phyloP scores from a whole-genome alignment of 257 asterid species.

The Solanum rostratum region DNA sequence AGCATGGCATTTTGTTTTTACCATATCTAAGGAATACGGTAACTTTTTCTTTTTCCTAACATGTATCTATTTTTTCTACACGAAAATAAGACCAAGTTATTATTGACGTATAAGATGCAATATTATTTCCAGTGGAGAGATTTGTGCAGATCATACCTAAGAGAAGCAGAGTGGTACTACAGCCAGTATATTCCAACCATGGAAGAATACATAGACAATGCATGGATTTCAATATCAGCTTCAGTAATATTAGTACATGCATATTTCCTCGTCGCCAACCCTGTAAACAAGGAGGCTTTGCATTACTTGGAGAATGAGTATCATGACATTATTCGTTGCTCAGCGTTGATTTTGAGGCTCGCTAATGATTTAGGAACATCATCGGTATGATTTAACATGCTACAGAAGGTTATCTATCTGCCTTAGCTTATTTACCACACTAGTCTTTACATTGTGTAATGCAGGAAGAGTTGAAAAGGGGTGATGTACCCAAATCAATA shows the following conservation, averaged over 20 bases:
- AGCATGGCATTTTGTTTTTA: background rate
- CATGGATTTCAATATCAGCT: constrained; percentile 28
- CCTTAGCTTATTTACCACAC: background rate
- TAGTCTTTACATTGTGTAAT: background rate
- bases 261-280: constrained; percentile 22
- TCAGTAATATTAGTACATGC: constrained; percentile 21
- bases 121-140: constrained; percentile 21
- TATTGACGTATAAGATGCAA: background rate
- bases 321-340: constrained; percentile 17
- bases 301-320: constrained; percentile 5
- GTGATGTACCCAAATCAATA: constrained; percentile 18
- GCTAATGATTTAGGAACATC: constrained; percentile 50
- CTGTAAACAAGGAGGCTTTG: constrained; percentile 16
- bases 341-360: constrained; percentile 27
- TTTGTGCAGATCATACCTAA: constrained; percentile 7
- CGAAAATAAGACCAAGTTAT: background rate
- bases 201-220: constrained; percentile 30
- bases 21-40: background rate
- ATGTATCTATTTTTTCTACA: background rate
- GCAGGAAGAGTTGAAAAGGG: constrained; percentile 11
- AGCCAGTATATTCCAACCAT: constrained; percentile 15
- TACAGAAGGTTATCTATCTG: background rate
- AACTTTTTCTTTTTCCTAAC: background rate
- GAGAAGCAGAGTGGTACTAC: constrained; percentile 33
- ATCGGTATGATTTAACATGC: constrained; percentile 5